A percentile compares a stretch with the other conserved stretches of the same genome.
Evolutionary conservation across 805 yeast species (phyloP).

Genomic region (Hanseniaspora mollemarum): DNA sequence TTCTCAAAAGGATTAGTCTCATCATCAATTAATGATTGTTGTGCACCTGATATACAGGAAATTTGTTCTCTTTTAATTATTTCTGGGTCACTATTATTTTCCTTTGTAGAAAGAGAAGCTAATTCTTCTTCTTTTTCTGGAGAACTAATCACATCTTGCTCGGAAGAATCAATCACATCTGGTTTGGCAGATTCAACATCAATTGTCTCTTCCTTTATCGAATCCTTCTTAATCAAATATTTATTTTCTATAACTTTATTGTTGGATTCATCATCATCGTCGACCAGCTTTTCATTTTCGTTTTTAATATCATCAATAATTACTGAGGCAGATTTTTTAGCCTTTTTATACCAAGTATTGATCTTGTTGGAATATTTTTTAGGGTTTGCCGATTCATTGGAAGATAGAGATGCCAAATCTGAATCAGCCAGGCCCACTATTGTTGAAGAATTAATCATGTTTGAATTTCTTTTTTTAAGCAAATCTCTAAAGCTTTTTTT

Average conservation of each 20-base stretch:
- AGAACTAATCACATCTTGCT: no score
- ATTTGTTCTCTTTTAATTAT: no score
- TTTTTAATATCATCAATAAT: constrained; percentile 6
- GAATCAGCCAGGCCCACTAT: not conserved
- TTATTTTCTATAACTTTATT: not conserved
- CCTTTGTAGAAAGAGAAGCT: no score
- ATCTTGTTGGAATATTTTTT: constrained; percentile 40
- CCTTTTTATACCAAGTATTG: constrained; percentile 58
- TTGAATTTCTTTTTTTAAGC: not conserved
- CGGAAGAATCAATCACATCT: not conserved
- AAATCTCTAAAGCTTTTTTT: constrained; percentile 9
- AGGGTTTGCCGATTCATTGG: constrained; percentile 24
- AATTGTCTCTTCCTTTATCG: not conserved
- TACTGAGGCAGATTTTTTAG: constrained; percentile 25
- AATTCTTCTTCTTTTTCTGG: no score
- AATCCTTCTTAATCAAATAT: not conserved
- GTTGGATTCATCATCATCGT: constrained; percentile 18
- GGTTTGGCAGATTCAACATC: not conserved
- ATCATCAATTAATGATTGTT: constrained; percentile 4
- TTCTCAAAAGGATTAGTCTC: not conserved
- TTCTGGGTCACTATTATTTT: no score
- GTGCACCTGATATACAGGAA: no score
- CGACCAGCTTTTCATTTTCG: constrained; percentile 9
- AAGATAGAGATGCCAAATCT: constrained; percentile 3
- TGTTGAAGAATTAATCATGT: not conserved